These are phyloP conservation scores for Exidia glandulosa DNA, from an alignment of 768 basidiomycete genomes.

Conservation along the genomic window DNA sequence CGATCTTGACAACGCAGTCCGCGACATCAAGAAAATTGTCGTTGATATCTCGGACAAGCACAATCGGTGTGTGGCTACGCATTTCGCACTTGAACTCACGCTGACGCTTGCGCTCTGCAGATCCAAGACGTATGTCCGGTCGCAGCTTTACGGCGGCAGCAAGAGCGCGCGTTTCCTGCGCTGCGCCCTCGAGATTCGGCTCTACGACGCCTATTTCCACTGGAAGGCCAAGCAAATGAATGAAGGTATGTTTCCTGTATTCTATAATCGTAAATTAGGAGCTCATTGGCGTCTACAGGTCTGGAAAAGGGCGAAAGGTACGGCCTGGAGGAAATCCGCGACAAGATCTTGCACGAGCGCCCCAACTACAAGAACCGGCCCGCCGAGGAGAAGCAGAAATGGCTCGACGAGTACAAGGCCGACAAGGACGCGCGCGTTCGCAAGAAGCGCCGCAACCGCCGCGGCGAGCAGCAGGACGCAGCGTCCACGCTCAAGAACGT, in stretches of 20 bases:
- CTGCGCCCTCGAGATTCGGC: not conserved
- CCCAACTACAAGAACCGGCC: not conserved
- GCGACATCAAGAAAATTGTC: no score
- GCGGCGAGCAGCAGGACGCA: not conserved
- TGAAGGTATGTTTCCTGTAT: not conserved
- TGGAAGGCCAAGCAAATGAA: not conserved
- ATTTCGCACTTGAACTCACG: no score
- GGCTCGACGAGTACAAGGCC: not conserved
- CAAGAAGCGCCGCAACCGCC: not conserved
- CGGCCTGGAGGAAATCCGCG: not conserved
- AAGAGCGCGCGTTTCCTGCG: not conserved
- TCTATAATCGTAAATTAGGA: not conserved
- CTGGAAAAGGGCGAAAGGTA: not conserved
- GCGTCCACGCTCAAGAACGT: not conserved
- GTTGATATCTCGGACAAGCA: no score
- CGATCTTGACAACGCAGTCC: no score
- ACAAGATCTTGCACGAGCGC: not conserved
- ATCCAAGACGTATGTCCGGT: no score
- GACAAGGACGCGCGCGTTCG: not conserved
- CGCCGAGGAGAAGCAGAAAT: not conserved
- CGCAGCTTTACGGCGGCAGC: not conserved
- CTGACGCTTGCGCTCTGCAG: no score
- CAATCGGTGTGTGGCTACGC: no score
- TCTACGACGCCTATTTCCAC: not conserved
- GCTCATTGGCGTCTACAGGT: not conserved